These are phyloP conservation scores for Phialophora tarda DNA, from an alignment of 2,329 filamentous ascomycete genomes.

Conservation along the genomic window DNA sequence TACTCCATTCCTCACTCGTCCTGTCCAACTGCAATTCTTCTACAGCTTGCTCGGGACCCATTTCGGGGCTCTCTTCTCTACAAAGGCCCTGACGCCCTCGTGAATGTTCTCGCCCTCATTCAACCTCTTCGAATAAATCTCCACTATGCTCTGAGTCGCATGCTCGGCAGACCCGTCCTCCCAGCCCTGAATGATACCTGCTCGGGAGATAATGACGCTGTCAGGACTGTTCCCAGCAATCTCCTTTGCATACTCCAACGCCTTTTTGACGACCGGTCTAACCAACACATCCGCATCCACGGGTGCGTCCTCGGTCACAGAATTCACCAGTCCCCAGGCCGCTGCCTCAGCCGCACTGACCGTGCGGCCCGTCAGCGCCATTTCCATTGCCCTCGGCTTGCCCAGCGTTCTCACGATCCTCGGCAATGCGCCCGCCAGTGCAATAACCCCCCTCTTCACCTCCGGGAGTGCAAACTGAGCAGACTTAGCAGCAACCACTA, in stretches of 20 bases:
- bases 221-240: slow-evolving; percentile 74
- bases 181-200: slow-evolving; percentile 74
- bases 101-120: slow-evolving; percentile 70
- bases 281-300: slow-evolving; percentile 28
- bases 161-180: slow-evolving; percentile 70
- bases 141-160: slow-evolving; percentile 66
- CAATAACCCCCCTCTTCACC: slow-evolving; percentile 71
- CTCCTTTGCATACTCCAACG: slow-evolving; percentile 64
- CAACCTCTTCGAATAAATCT: slow-evolving; percentile 47
- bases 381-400: slow-evolving; percentile 70
- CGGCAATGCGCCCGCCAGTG: slow-evolving; percentile 72
- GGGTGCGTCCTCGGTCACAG: slow-evolving; percentile 39
- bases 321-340: slow-evolving; percentile 69
- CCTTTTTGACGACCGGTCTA: slow-evolving; percentile 44
- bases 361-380: slow-evolving; percentile 69
- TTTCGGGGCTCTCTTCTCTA: slow-evolving; percentile 72
- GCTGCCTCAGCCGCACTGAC: slow-evolving; percentile 65
- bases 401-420: slow-evolving; percentile 71
- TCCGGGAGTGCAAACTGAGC: slow-evolving; percentile 73
- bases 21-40: neutral
- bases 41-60: slow-evolving; percentile 62
- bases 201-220: slow-evolving; percentile 72
- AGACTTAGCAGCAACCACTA: slow-evolving; percentile 64
- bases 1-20: slow-evolving; percentile 1
- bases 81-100: slow-evolving; percentile 76